Conservation (phyloP, 139 green algal species). For the Chlorella sp. region DNA sequence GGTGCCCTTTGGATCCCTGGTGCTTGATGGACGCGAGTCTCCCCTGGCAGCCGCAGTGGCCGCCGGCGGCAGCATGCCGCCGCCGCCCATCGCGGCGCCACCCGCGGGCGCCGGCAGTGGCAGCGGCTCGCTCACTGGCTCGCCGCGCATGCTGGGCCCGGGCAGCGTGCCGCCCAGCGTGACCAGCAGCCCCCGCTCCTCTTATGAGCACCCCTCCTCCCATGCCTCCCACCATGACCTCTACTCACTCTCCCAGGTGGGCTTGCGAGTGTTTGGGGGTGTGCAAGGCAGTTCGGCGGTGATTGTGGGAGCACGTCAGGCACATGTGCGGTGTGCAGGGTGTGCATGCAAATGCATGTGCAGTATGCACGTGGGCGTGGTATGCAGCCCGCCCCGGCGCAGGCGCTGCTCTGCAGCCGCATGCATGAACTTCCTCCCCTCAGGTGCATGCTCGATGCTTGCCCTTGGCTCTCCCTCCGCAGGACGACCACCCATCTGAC, state of each 20-base stretch:
- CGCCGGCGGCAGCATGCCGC: background rate
- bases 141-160: too few species aligned
- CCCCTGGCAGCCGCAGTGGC: background rate
- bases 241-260: constrained; percentile 28
- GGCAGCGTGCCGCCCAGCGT: background rate
- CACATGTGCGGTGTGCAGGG: too few species aligned
- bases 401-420: background rate
- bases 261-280: background rate
- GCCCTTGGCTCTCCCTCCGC: too few species aligned
- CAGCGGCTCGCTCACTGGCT: background rate
- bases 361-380: background rate
- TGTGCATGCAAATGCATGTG: too few species aligned
- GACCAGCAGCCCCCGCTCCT: constrained; percentile 13
- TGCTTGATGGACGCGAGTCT: background rate
- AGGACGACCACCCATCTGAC: constrained; percentile 13
- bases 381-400: background rate
- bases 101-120: background rate
- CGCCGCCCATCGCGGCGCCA: background rate
- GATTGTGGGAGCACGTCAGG: too few species aligned
- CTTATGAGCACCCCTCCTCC: background rate
- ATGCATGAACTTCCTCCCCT: too few species aligned
- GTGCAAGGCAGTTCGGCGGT: too few species aligned
- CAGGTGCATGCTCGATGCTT: too few species aligned
- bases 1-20: background rate
- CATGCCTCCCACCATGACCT: background rate